Evolutionary conservation across 2,329 filamentous ascomycete genomes (phyloP), one percentile per base, ranked within the genome.

Genomic region (Talaromyces piceae): DNA sequence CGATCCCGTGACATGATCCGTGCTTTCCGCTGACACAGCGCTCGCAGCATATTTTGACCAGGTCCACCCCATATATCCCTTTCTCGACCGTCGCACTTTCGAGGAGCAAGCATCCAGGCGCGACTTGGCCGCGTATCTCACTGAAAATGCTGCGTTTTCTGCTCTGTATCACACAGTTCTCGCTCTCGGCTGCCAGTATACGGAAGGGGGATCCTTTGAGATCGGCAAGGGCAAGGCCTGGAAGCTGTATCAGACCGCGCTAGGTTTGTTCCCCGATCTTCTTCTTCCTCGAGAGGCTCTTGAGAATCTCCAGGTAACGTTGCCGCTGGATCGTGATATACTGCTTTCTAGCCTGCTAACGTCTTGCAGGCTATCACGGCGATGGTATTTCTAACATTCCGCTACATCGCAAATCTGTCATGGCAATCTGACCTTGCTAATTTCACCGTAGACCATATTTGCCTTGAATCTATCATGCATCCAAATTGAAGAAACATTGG

Each of bases 31-130:
- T 52, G 23, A 49, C 41, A 12, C 25, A 45, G 33, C 41, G 18
- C 48, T 9, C 18, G 7, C 31, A 70, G 64, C 61, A 22, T 74
- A 73, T 57, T 75, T 74, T 50, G 58, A 67, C 2, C 60, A 66
- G 8, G 56, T 70, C 2, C 71, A 74, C 51, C 66, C 65, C 0
- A 37, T 70, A 0, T 69, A 72, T 51, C 70, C 73, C 1, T 73
- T 74, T 49, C 61, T 75, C 1, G 67, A 73, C 43, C 62, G 60
- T 27, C 45, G 54, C 13, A 46, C 57, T 3, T 74, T 75, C 49
- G 66, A 73, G 53, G 51, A 59, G 0, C 61, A 62, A 16, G 63
- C 62, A 5, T 55, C 58, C 7, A 60, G 57, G 26, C 50, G 62
- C 3, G 50, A 66, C 12, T 60, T 69, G 3, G 52, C 54, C 4